Evolutionary conservation across 148 eudicot genomes (phyloP).

Genomic region (Drosera capensis): DNA sequence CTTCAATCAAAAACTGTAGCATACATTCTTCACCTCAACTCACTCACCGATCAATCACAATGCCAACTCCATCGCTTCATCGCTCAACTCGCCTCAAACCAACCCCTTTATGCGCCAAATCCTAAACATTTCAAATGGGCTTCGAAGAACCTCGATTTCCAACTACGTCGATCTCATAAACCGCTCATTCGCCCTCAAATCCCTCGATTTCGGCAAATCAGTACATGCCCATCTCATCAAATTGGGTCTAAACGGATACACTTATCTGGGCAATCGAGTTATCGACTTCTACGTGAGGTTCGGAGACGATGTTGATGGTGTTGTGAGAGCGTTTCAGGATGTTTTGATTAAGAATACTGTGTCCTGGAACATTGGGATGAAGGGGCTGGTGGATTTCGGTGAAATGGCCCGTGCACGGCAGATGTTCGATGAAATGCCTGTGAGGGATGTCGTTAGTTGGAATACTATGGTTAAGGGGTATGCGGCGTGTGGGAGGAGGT

Average conservation of each 20-base stretch:
- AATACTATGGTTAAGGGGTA: conserved; percentile 57
- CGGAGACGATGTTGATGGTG: conserved; percentile 16
- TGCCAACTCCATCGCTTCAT: too few species aligned
- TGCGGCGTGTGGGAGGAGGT: conserved; percentile 24
- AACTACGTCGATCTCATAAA: conserved; percentile 32
- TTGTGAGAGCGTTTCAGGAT: conserved; percentile 42
- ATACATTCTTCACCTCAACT: too few species aligned
- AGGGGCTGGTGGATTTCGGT: conserved; percentile 18
- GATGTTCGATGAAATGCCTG: conserved; percentile 56
- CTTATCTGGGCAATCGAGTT: conserved; percentile 64
- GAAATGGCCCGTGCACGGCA: conserved; percentile 27
- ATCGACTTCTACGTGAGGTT: conserved; percentile 38
- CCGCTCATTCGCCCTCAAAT: conserved; percentile 29
- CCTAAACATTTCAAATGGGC: conserved; percentile 1
- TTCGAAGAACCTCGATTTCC: conserved; percentile 22
- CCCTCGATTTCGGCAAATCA: conserved; percentile 20
- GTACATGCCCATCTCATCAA: conserved; percentile 60
- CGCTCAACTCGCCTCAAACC: too few species aligned
- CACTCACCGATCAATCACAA: too few species aligned
- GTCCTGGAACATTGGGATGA: conserved; percentile 64
- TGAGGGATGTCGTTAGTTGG: conserved; percentile 70
- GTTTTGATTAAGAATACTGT: conserved; percentile 32
- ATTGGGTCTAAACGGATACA: conserved; percentile 40
- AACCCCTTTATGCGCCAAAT: conserved; percentile 4
- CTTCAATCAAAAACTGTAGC: too few species aligned